Base-by-base conservation (phyloP, 1,139 yeast genomes). In the Neolecta irregularis region DNA sequence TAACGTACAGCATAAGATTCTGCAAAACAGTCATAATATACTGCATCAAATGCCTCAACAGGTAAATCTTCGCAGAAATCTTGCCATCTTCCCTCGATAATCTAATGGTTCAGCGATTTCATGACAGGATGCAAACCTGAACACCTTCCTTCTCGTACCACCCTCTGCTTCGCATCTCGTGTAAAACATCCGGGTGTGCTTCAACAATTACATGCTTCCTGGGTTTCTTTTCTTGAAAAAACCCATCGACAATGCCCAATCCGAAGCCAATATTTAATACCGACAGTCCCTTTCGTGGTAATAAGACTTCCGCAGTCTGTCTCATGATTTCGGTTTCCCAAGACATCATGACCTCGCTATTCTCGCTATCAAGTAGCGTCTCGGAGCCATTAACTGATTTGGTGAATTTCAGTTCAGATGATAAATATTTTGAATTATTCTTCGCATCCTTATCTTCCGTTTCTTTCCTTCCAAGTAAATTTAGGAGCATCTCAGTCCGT, bases 211-310 rank as follows among this genome's bases (percentile, higher is more conserved):
- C 85, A 53, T 85, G 96, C 32, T 52, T 67, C 5, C 71, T 61
- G 6, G 92, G 93, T 4, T 53, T 52, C 30, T 55, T 57, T 3
- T 55, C 60, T 50, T 78, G 79, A 41, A 85, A 75, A 66, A 74
- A 71, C 2, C 69, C 57, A 53, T 85, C 96, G 40, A 85, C 83
- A 37, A 85, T 83, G 2, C 96, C 96, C 94, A 85, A 80, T 2
- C 96, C 96, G 52, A 85, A 85, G 0, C 96, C 96, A 32, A 85
- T 79, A 49, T 85, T 85, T 33, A 85, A 60, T 2, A 85, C 69
- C 18, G 60, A 61, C 24, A 44, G 45, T 2, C 44, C 44, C 2
- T 46, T 44, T 2, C 48, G 39, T 38, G 25, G 56, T 37, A 75
- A 72, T 12, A 83, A 53, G 0, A 83, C 60, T 19, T 75, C 72